phyloP scores from a whole-genome alignment of 371 early-diverging fungal genomes.

The Cokeromyces recurvatus region DNA sequence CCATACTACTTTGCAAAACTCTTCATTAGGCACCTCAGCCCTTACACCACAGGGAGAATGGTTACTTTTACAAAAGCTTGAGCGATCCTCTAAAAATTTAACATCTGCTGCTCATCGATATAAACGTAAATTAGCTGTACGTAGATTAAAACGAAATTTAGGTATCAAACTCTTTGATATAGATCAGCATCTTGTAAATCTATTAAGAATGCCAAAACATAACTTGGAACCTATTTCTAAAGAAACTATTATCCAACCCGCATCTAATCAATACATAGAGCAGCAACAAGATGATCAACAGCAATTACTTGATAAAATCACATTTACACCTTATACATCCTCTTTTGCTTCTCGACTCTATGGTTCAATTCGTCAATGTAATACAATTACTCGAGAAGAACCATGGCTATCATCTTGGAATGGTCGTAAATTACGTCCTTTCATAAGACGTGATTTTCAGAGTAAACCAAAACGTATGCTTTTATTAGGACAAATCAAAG shows the following conservation, averaged over 20 bases:
- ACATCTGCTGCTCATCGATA: constrained; percentile 51
- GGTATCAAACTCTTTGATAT: constrained; percentile 63
- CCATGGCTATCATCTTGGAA: constrained; percentile 60
- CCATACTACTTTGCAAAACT: no score
- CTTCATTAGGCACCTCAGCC: no score
- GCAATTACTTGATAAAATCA: constrained; percentile 19
- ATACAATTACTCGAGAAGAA: constrained; percentile 52
- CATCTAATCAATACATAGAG: constrained; percentile 16
- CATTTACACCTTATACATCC: constrained; percentile 54
- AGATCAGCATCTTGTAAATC: constrained; percentile 45
- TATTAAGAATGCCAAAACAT: constrained; percentile 10
- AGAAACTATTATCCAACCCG: constrained; percentile 19
- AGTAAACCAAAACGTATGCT: constrained; percentile 43
- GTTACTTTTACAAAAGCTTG: constrained; percentile 52
- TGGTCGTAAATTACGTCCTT: constrained; percentile 63
- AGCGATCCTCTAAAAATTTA: constrained; percentile 45
- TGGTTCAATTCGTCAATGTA: constrained; percentile 54
- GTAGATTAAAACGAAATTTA: constrained; percentile 57
- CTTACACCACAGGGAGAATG: constrained; percentile 53
- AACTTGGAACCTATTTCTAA: constrained; percentile 34
- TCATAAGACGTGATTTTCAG: constrained; percentile 66
- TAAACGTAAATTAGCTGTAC: constrained; percentile 62
- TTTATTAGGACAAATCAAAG: constrained; percentile 44
- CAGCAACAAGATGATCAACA: constrained; percentile 4
- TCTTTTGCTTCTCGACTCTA: constrained; percentile 73